Base-by-base conservation (phyloP, 2,329 filamentous ascomycete species). In the Fusarium sp. region DNA sequence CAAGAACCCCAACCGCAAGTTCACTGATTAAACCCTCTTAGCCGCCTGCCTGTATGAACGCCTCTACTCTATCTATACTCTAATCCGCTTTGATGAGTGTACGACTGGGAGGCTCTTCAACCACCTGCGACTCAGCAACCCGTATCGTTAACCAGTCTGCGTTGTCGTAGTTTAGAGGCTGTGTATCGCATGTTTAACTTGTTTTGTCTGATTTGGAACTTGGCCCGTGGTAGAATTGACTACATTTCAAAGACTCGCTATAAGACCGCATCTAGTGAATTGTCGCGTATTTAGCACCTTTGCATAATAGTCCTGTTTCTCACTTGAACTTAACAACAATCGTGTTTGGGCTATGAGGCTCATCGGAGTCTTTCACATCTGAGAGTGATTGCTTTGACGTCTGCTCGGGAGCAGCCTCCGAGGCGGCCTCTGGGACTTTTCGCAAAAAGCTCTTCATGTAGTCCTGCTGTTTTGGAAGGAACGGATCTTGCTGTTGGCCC, bases 1-100 rank as follows among this genome's bases (percentile, higher is more conserved):
- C 66, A 91, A 93, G 84, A 99, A 99, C 85, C 87, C 90, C 76
- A 98, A 98, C 88, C 91, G 96, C 81, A 97, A 92, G 84, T 99
- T 98, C 88, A 92, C 89, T 78, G 94, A 98, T 80, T 99, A 91
- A 84, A 71, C 52, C 29, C 32, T 41, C 27, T 14, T 51, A 24
- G 42, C 40, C 48, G 51, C 49, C 41, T 57, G 40, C 54, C 22
- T 49, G 45, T 55, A 61, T 53, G 59, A 53, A 37, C 54, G 61
- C 58, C 53, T 53, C 49, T 65, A 54, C 57, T 55, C 49, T 65
- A 61, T 56, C 55, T 59, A 65, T 61, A 67, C 61, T 69, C 40
- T 47, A 49, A 55, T 57, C 59, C 52, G 45, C 49, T 59, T 53
- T 59, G 34, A 64, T 70, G 54, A 71, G 57, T 68, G 64, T 69